Percentiles rank a stretch among this genome's conserved stretches.
These are phyloP conservation scores for Amoebophrya sp. DNA, from an alignment of 169 alveolate genomes.

Conservation along the genomic window DNA sequence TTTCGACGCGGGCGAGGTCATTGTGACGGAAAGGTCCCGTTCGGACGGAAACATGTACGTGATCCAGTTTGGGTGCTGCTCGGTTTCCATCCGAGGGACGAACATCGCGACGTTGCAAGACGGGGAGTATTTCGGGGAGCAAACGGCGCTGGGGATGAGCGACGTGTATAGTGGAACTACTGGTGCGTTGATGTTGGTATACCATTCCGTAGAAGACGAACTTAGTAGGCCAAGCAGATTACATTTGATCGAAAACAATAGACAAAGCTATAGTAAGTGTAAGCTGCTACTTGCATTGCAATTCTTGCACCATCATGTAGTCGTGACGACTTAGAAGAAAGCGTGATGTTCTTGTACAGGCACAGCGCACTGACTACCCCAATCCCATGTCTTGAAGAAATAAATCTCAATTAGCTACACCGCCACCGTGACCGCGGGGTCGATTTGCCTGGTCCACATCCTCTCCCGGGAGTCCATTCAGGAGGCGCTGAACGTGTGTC, in stretches of 20 bases:
- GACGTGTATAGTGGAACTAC: too few relatives aligned
- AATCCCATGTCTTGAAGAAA: too few relatives aligned
- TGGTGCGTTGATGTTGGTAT: too few relatives aligned
- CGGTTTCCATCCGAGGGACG: background rate
- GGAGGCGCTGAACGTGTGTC: background rate
- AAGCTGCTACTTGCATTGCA: too few relatives aligned
- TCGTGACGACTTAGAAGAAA: too few relatives aligned
- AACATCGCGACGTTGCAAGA: background rate
- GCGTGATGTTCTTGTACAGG: too few relatives aligned
- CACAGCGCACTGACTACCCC: too few relatives aligned
- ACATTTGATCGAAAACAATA: too few relatives aligned
- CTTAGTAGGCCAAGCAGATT: too few relatives aligned
- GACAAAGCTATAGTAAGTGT: too few relatives aligned
- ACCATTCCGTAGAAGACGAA: too few relatives aligned
- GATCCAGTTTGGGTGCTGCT: background rate
- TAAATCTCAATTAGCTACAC: background rate
- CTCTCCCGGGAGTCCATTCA: background rate
- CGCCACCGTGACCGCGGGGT: background rate
- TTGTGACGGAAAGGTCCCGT: background rate
- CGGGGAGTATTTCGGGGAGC: constrained; percentile 13
- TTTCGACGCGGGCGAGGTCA: background rate
- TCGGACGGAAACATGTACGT: background rate
- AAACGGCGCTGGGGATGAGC: background rate
- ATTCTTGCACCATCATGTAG: too few relatives aligned
- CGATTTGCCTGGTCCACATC: background rate